These are phyloP conservation scores for Astrothelium subdiscretum DNA, from an alignment of 495 filamentous ascomycete genomes.

Conservation along the genomic window DNA sequence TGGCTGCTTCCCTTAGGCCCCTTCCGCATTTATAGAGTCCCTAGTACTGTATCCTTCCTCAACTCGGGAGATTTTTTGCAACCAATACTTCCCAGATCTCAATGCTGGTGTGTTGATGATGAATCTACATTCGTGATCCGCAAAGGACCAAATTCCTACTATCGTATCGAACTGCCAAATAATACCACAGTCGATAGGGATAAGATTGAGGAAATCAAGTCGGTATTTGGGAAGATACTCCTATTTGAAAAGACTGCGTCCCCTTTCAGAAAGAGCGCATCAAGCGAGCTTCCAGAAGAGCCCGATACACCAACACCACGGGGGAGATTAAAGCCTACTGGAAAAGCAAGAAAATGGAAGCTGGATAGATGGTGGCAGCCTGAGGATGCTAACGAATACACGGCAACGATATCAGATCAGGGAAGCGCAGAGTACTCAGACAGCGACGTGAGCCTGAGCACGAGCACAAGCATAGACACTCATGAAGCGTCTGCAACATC, in stretches of 20 bases:
- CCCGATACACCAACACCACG: constrained; percentile 48
- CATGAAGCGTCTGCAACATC: neutral
- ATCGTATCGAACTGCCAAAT: constrained; percentile 74
- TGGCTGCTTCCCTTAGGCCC: constrained; percentile 39
- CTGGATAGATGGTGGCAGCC: constrained; percentile 35
- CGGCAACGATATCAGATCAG: neutral
- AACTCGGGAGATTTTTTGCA: constrained; percentile 70
- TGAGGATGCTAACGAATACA: constrained; percentile 12
- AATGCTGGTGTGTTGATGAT: constrained; percentile 86
- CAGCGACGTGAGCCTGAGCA: constrained; percentile 17
- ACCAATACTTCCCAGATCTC: constrained; percentile 75
- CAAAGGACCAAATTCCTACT: constrained; percentile 68
- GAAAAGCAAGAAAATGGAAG: constrained; percentile 38
- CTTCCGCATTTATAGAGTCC: constrained; percentile 67
- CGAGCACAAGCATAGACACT: constrained; percentile 7
- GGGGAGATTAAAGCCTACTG: constrained; percentile 46
- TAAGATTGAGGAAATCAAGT: constrained; percentile 53
- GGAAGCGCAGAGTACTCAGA: constrained; percentile 4
- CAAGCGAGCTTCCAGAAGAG: constrained; percentile 60
- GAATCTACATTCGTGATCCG: constrained; percentile 72
- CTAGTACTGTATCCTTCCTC: constrained; percentile 71
- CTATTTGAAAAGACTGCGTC: constrained; percentile 80
- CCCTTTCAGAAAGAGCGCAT: constrained; percentile 69
- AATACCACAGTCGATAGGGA: constrained; percentile 44
- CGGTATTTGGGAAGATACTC: constrained; percentile 55